These are phyloP conservation scores for Bonia amplexicaulis DNA, from an alignment of 176 grass and related monocot genomes.

Conservation along the genomic window DNA sequence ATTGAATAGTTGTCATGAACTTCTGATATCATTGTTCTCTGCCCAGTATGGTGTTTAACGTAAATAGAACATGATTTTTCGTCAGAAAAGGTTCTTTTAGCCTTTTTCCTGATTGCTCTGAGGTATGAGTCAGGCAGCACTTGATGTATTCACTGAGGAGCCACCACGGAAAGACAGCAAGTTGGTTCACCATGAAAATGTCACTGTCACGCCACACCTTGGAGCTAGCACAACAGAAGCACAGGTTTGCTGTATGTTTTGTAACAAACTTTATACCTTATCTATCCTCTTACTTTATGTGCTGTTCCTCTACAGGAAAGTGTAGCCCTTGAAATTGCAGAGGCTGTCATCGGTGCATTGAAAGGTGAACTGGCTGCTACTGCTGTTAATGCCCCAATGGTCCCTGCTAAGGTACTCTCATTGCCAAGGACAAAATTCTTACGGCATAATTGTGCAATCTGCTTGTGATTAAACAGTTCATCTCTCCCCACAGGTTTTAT, in stretches of 20 bases:
- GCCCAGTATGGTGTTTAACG: constrained; percentile 12
- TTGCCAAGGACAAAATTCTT: not conserved
- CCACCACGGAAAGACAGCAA: constrained; percentile 66
- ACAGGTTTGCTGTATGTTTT: constrained; percentile 52
- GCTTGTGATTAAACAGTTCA: not conserved
- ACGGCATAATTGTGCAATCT: constrained; percentile 4
- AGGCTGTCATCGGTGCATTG: constrained; percentile 77
- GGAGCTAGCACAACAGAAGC: constrained; percentile 92
- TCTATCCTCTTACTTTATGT: not conserved
- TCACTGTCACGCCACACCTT: constrained; percentile 81
- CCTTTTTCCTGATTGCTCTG: constrained; percentile 30
- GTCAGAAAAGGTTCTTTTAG: not conserved
- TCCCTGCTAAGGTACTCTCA: constrained; percentile 57
- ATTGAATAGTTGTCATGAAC: not conserved
- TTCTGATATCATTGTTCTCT: not conserved
- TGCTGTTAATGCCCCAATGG: constrained; percentile 91
- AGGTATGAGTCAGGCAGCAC: constrained; percentile 60
- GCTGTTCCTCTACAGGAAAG: constrained; percentile 50
- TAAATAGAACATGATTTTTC: not conserved
- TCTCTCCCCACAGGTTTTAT: constrained; percentile 42
- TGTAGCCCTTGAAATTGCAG: constrained; percentile 85
- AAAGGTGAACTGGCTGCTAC: constrained; percentile 84
- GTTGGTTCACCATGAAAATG: constrained; percentile 86
- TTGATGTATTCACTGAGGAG: constrained; percentile 92
- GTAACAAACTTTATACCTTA: not conserved